Evolutionary conservation across 768 basidiomycete species (phyloP).

Genomic region (Suillus decipiens): DNA sequence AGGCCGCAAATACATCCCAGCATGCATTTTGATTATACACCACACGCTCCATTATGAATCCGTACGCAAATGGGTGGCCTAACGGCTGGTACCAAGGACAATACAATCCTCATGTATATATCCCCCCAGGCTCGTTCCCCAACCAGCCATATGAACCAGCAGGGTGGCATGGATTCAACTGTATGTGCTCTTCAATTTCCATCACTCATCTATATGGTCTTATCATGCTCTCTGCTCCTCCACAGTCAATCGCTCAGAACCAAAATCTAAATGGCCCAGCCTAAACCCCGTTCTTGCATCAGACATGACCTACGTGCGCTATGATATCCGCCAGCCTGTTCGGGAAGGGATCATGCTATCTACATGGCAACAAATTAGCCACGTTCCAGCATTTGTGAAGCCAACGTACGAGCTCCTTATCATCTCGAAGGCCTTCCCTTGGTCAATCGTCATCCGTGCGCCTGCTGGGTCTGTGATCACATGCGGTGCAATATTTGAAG

Average conservation of each 20-base stretch:
- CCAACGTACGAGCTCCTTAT: slow-evolving; percentile 43
- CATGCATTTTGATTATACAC: neutral
- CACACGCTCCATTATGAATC: slow-evolving; percentile 22
- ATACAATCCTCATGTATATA: slow-evolving; percentile 34
- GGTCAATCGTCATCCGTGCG: slow-evolving; percentile 58
- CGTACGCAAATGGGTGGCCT: slow-evolving; percentile 21
- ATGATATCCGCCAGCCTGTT: slow-evolving; percentile 49
- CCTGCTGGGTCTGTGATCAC: slow-evolving; percentile 37
- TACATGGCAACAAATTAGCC: slow-evolving; percentile 42
- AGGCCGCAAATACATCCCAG: slow-evolving; percentile 5
- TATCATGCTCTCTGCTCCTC: neutral
- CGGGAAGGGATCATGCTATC: slow-evolving; percentile 43
- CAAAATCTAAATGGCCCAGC: slow-evolving; percentile 44
- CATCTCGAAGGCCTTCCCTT: slow-evolving; percentile 64
- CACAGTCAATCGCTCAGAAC: slow-evolving; percentile 24
- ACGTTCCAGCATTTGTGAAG: slow-evolving; percentile 40
- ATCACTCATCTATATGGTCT: neutral
- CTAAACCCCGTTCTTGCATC: slow-evolving; percentile 56
- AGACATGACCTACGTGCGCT: slow-evolving; percentile 50
- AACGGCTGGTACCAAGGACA: slow-evolving; percentile 24
- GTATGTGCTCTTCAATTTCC: slow-evolving; percentile 14
- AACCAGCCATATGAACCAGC: slow-evolving; percentile 17
- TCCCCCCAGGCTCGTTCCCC: slow-evolving; percentile 22
- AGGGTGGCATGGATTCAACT: slow-evolving; percentile 15
- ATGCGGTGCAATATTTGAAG: slow-evolving; percentile 57